These are phyloP conservation scores for Solanum virginianum DNA, from an alignment of 257 asterid species.

Conservation along the genomic window DNA sequence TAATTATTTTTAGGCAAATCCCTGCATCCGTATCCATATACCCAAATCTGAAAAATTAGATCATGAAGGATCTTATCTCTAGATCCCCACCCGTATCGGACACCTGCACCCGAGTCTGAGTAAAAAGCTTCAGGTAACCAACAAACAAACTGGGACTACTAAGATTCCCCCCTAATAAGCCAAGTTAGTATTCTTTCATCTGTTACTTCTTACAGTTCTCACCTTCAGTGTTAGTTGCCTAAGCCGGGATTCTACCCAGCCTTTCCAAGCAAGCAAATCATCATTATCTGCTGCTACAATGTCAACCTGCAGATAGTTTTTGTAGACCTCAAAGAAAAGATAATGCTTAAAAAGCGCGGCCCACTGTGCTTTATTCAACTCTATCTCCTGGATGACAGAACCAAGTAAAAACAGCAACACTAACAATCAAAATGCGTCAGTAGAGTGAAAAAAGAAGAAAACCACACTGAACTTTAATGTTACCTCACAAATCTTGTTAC, in stretches of 20 bases:
- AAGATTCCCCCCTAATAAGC: background rate
- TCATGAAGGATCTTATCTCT: too few relatives aligned
- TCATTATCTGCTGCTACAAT: constrained; percentile 18
- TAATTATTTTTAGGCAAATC: too few relatives aligned
- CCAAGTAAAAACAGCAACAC: background rate
- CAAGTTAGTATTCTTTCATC: background rate
- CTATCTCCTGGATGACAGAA: constrained; percentile 17
- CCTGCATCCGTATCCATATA: too few relatives aligned
- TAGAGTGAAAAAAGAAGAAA: background rate
- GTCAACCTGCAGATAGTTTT: constrained; percentile 31
- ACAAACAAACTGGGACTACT: background rate
- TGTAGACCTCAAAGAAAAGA: constrained; percentile 30
- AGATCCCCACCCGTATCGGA: too few relatives aligned
- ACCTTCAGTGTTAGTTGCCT: constrained; percentile 25
- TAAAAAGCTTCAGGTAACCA: background rate
- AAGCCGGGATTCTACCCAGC: constrained; percentile 34
- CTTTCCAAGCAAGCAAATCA: constrained; percentile 28
- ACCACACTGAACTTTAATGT: background rate
- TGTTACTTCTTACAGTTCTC: background rate
- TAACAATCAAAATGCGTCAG: background rate
- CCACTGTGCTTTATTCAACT: constrained; percentile 18
- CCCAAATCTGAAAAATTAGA: too few relatives aligned
- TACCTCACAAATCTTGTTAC: constrained; percentile 28
- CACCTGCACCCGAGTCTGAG: too few relatives aligned
- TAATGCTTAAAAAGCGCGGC: constrained; percentile 15